These are phyloP conservation scores for Penicillium carneum DNA, from an alignment of 2,329 filamentous ascomycete species.

Conservation along the genomic window DNA sequence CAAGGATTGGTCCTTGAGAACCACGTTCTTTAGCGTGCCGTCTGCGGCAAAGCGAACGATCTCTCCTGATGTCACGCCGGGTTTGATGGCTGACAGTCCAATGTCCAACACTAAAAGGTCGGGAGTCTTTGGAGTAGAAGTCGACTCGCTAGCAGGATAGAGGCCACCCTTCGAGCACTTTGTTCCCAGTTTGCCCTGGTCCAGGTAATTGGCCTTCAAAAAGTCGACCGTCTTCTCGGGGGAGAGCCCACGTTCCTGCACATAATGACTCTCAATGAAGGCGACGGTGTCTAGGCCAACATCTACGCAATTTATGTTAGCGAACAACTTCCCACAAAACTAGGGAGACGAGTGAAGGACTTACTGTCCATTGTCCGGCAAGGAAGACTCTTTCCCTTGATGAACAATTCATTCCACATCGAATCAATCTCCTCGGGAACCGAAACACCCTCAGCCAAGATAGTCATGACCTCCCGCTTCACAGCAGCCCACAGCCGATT, in stretches of 20 bases:
- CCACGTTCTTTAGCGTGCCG: constrained; percentile 6
- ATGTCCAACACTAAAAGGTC: constrained; percentile 36
- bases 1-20: constrained; percentile 35
- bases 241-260: constrained; percentile 57
- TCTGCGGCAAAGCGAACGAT: constrained; percentile 29
- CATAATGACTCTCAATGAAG: constrained; percentile 63
- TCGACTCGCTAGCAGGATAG: constrained; percentile 37
- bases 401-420: constrained; percentile 56
- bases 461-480: constrained; percentile 60
- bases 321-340: background rate
- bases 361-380: constrained; percentile 56
- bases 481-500: constrained; percentile 66
- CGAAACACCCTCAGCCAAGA: constrained; percentile 60
- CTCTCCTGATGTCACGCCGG: constrained; percentile 27
- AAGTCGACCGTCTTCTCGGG: constrained; percentile 54
- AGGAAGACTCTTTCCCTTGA: constrained; percentile 38
- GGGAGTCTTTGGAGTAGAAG: background rate
- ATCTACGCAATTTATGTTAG: constrained; percentile 26
- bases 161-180: constrained; percentile 56
- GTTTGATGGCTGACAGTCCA: constrained; percentile 30
- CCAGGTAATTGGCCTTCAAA: constrained; percentile 56
- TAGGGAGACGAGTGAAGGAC: constrained; percentile 10
- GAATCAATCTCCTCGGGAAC: constrained; percentile 59
- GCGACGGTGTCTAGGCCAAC: constrained; percentile 63
- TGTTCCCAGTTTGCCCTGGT: constrained; percentile 56